Conservation (phyloP, 768 basidiomycete species). For the Trametes sanguinea region DNA sequence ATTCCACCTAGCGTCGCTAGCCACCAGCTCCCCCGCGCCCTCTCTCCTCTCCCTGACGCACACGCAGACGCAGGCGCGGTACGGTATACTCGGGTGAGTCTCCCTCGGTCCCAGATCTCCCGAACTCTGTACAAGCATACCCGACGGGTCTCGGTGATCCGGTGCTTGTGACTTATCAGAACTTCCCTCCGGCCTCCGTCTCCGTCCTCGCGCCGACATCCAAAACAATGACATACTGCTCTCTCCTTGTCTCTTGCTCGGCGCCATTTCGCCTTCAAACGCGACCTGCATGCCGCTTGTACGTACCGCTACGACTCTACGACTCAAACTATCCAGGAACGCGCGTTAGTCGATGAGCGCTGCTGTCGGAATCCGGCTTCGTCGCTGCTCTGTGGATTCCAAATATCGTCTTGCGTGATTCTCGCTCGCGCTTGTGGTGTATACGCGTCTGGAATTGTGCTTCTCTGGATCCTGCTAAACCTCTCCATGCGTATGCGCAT, state of each 20-base stretch:
- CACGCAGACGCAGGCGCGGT: too few species aligned
- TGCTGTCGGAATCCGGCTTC: not conserved
- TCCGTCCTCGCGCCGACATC: not conserved
- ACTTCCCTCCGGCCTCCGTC: not conserved
- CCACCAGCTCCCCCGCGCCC: too few species aligned
- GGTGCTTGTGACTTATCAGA: constrained; percentile 1
- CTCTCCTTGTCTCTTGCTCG: not conserved
- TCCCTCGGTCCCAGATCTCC: not conserved
- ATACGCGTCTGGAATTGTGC: constrained; percentile 1
- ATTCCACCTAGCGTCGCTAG: not conserved
- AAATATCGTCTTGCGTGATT: not conserved
- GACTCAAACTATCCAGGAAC: not conserved
- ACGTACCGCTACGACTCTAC: not conserved
- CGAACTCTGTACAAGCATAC: not conserved
- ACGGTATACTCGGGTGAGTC: not conserved
- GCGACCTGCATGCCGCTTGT: constrained; percentile 1
- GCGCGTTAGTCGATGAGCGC: not conserved
- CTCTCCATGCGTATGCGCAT: not conserved
- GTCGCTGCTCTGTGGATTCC: not conserved
- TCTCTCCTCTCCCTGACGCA: too few species aligned
- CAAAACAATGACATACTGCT: not conserved
- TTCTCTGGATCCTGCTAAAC: constrained; percentile 1
- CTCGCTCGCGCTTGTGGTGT: not conserved
- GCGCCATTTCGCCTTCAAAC: not conserved
- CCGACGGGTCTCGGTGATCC: constrained; percentile 7